Percentiles rank a stretch among this genome's conserved stretches.
phyloP scores from a whole-genome alignment of 1,284 basidiomycete genomes.

The Naganishia liquefaciens region DNA sequence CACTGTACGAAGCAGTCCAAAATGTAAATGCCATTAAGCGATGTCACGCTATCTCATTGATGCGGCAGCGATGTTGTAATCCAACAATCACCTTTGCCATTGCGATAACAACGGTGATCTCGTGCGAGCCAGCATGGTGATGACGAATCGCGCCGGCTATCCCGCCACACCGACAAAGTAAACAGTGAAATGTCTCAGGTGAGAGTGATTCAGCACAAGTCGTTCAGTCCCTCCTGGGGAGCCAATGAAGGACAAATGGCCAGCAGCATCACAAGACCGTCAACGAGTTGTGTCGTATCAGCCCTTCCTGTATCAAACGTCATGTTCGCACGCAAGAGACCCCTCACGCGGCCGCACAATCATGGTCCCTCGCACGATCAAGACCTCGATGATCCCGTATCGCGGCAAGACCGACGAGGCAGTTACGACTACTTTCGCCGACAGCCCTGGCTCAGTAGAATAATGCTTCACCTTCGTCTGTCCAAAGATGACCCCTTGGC shows the following conservation, averaged over 20 bases:
- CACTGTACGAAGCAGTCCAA: background rate
- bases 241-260: background rate
- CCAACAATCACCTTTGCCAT: too few relatives aligned
- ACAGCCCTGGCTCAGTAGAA: background rate
- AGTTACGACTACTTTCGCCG: background rate
- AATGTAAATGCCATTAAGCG: background rate
- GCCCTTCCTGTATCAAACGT: too few relatives aligned
- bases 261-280: too few relatives aligned
- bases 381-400: background rate
- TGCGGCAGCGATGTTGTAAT: background rate
- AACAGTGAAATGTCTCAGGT: background rate
- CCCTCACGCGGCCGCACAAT: background rate
- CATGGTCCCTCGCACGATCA: background rate
- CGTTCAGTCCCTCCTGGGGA: background rate
- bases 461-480: background rate
- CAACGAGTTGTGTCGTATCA: too few relatives aligned
- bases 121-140: background rate
- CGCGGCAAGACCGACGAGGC: background rate
- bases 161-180: constrained; percentile 9
- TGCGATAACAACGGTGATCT: too few relatives aligned
- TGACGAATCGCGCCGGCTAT: background rate
- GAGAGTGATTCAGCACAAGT: background rate
- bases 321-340: constrained; percentile 19
- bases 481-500: constrained; percentile 7
- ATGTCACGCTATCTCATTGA: too few relatives aligned